These are phyloP conservation scores for Aspergillus sclerotialis DNA, from an alignment of 2,329 filamentous ascomycete species.

Conservation along the genomic window DNA sequence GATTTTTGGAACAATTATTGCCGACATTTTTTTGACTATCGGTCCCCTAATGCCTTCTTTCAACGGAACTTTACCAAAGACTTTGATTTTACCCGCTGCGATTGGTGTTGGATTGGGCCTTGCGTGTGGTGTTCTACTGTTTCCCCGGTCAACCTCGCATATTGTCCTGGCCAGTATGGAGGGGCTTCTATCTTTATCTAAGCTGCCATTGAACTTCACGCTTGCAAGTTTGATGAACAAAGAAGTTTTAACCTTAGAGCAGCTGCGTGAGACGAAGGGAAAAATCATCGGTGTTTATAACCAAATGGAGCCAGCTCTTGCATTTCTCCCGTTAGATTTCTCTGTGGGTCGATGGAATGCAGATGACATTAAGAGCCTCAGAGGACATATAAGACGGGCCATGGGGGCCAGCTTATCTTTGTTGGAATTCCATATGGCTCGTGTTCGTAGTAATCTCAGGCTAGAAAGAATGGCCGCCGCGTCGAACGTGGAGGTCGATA, in stretches of 20 bases:
- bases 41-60: constrained; percentile 39
- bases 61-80: constrained; percentile 29
- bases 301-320: constrained; percentile 32
- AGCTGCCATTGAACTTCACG: constrained; percentile 25
- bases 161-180: constrained; percentile 31
- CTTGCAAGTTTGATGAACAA: constrained; percentile 10
- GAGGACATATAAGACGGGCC: constrained; percentile 29
- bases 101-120: constrained; percentile 42
- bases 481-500: constrained; percentile 2
- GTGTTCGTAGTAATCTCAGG: constrained; percentile 14
- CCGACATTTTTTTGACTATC: constrained; percentile 40
- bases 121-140: constrained; percentile 40
- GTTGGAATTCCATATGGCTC: constrained; percentile 39
- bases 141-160: constrained; percentile 45
- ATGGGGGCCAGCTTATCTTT: constrained; percentile 30
- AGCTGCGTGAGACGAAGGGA: constrained; percentile 24
- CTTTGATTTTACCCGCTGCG: constrained; percentile 41
- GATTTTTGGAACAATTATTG: constrained; percentile 43
- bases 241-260: constrained; percentile 10
- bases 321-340: constrained; percentile 43
- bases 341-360: constrained; percentile 42
- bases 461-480: constrained; percentile 9
- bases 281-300: constrained; percentile 32
- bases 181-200: constrained; percentile 20
- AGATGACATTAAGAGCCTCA: constrained; percentile 35